Base-by-base conservation (phyloP, 2,329 filamentous ascomycete species). In the Blastomyces emzantsi region DNA sequence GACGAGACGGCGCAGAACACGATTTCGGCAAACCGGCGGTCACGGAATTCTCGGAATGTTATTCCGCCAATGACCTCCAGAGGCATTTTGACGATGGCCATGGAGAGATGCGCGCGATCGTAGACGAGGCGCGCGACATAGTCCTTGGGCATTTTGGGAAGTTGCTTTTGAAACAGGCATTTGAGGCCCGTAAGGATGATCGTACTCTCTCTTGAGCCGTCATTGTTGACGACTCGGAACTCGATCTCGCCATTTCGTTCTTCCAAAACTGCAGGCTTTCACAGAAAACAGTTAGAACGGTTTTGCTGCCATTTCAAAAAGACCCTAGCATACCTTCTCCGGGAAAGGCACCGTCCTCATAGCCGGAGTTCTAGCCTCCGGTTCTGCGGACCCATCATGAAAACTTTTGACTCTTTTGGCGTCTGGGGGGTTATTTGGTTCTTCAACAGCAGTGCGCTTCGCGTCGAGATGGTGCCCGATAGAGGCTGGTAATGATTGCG, bases 131-230 rank as follows among this genome's bases (percentile, higher is more conserved):
- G 87, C 1, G 91, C 90, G 68, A 95, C 95, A 74, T 96, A 95
- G 73, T 95, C 91, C 75, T 94, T 94, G 22, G 91, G 91, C 91
- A 95, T 96, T 77, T 95, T 95, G 1, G 91, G 91, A 8, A 96
- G 80, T 73, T 96, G 91, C 70, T 95, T 95, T 73, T 95, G 91
- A 71, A 95, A 95, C 65, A 96, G 91, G 71, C 90, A 93, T 73
- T 95, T 95, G 55, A 95, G 81, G 25, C 91, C 90, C 0, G 90
- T 93, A 65, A 95, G 80, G 69, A 95, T 92, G 71, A 95, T 92
- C 67, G 89, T 83, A 70, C 88, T 91, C 71, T 93, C 89, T 66
- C 86, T 83, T 56, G 85, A 80, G 71, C 87, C 87, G 70, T 95
- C 90, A 72, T 96, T 95, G 81, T 95, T 94, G 72, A 95, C 91